These are phyloP conservation scores for Eremothecium coryli DNA, from an alignment of 1,139 yeast species.

Conservation along the genomic window DNA sequence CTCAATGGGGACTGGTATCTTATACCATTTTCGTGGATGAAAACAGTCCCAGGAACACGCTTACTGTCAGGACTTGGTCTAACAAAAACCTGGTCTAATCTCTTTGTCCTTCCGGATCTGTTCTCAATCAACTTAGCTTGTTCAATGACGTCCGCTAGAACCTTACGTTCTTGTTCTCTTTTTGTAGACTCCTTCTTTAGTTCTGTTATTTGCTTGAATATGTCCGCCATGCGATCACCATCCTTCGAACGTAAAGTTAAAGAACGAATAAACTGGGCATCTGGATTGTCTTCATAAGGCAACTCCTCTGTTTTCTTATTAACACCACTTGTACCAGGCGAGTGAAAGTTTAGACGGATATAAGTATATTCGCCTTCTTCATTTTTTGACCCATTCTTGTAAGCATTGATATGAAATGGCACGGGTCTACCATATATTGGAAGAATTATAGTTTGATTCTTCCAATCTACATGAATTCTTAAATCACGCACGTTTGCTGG, in stretches of 20 bases:
- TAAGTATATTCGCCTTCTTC: slow-evolving; percentile 96
- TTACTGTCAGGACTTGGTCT: slow-evolving; percentile 97
- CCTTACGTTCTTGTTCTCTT: slow-evolving; percentile 84
- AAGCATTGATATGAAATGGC: slow-evolving; percentile 91
- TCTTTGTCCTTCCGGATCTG: slow-evolving; percentile 69
- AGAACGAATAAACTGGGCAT: slow-evolving; percentile 73
- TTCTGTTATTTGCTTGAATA: slow-evolving; percentile 82
- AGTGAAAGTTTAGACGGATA: slow-evolving; percentile 80
- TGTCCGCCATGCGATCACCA: slow-evolving; percentile 84
- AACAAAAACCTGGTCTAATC: slow-evolving; percentile 79
- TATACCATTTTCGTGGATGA: slow-evolving; percentile 92
- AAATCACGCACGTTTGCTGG: slow-evolving; percentile 77
- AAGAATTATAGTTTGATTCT: slow-evolving; percentile 77
- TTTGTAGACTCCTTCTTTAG: slow-evolving; percentile 87
- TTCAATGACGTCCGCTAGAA: slow-evolving; percentile 87
- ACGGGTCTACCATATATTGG: slow-evolving; percentile 97
- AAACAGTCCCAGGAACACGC: slow-evolving; percentile 83
- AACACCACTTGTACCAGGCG: slow-evolving; percentile 81
- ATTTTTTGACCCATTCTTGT: slow-evolving; percentile 87
- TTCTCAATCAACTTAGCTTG: slow-evolving; percentile 84
- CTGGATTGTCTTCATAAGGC: slow-evolving; percentile 85
- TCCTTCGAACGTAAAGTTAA: slow-evolving; percentile 86
- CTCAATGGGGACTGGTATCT: slow-evolving; percentile 80
- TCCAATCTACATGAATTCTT: slow-evolving; percentile 78
- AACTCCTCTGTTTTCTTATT: slow-evolving; percentile 63